Base-by-base conservation (phyloP, 192 early-diverging fungal species). In the Phycomyces blakesleeanus region DNA sequence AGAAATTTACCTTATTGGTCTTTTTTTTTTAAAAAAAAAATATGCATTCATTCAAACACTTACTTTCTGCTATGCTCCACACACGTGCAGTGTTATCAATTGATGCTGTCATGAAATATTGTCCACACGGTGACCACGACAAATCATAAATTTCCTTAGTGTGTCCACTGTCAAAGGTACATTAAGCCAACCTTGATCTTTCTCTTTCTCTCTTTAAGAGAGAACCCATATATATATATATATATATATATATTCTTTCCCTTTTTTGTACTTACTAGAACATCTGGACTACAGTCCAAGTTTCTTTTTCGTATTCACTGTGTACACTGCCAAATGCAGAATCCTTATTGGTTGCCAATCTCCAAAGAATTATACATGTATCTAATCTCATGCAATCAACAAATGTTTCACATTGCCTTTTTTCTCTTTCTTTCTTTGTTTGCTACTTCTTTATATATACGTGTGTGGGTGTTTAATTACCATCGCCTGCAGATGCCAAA, bases 401-500 rank as follows among this genome's bases (percentile, higher is more conserved):
- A n/a, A n/a, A n/a, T n/a, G n/a, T n/a, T n/a, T n/a, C n/a, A n/a
- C n/a, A n/a, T n/a, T n/a, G n/a, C n/a, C n/a, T n/a, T n/a, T n/a
- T n/a, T n/a, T n/a, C n/a, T n/a, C n/a, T n/a, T n/a, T n/a, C n/a
- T n/a, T n/a, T n/a, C n/a, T n/a, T n/a, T n/a, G n/a, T n/a, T n/a
- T n/a, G n/a, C n/a, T n/a, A n/a, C n/a, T n/a, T n/a, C n/a, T n/a
- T n/a, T n/a, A n/a, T n/a, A n/a, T n/a, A n/a, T n/a, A n/a, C n/a
- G n/a, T n/a, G n/a, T n/a, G n/a, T n/a, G n/a, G n/a, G 91, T 90
- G 71, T 98, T 92, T 90, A 51, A 22, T 39, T 64, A 89, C 87
- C 90, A 75, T 98, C 96, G 26, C 96, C 94, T 15, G 90, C 91
- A 3, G 91, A 91, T 14, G 96, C 94, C 59, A 98, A 78, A 16